phyloP scores from a whole-genome alignment of 179 eudicot genomes.

The Silene noctiflora region DNA sequence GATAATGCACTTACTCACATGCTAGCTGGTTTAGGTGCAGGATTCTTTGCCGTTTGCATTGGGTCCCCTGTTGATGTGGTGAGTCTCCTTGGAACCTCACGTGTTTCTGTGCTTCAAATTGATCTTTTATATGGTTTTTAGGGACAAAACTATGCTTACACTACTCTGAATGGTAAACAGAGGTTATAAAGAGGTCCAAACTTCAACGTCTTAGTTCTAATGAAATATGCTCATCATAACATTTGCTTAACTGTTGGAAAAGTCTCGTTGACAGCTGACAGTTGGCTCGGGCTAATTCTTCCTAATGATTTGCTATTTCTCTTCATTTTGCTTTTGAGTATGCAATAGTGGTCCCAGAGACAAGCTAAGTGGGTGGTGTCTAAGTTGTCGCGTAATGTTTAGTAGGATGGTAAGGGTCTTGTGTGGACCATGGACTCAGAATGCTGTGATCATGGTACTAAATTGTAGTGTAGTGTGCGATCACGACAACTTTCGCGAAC shows the following conservation, averaged over 20 bases:
- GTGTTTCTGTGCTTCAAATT: neutral
- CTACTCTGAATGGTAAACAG: neutral
- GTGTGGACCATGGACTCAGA: no score
- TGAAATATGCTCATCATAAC: neutral
- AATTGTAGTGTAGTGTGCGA: no score
- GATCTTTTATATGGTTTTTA: neutral
- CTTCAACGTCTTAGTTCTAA: neutral
- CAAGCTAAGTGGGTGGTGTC: neutral
- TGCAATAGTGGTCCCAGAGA: neutral
- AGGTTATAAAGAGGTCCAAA: neutral
- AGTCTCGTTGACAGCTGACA: neutral
- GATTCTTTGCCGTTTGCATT: slow-evolving; percentile 86
- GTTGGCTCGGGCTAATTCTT: neutral
- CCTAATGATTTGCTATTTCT: neutral
- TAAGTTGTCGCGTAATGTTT: neutral
- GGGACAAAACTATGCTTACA: neutral
- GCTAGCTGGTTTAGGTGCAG: slow-evolving; percentile 87
- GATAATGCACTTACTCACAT: slow-evolving; percentile 72
- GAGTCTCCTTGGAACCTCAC: slow-evolving; percentile 23
- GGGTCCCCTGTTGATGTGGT: slow-evolving; percentile 96
- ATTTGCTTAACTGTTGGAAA: slow-evolving; percentile 1
- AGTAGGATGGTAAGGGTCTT: neutral
- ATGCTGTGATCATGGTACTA: no score
- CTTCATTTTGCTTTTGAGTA: neutral
- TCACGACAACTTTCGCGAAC: no score